Conservation (phyloP, 2,329 filamentous ascomycete genomes). For the Fusarium sp. region DNA sequence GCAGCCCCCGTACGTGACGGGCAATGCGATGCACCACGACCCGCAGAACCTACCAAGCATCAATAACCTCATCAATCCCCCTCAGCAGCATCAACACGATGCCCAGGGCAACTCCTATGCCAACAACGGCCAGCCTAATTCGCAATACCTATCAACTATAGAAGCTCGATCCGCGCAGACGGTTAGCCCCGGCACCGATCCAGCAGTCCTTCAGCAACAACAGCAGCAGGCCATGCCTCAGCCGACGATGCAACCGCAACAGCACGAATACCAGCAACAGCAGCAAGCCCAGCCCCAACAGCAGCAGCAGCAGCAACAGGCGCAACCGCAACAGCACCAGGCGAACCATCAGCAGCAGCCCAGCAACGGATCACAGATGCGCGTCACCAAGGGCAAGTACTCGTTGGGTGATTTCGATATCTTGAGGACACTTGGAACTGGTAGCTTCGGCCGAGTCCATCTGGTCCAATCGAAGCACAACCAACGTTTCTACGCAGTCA, state of each 20-base stretch:
- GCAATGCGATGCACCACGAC: slow-evolving; percentile 51
- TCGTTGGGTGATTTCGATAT: slow-evolving; percentile 90
- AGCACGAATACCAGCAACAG: slow-evolving; percentile 36
- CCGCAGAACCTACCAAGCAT: slow-evolving; percentile 82
- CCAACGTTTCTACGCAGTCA: slow-evolving; percentile 96
- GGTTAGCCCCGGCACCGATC: slow-evolving; percentile 52
- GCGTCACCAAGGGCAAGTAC: slow-evolving; percentile 97
- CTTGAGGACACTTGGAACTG: slow-evolving; percentile 91
- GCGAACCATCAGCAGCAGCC: slow-evolving; percentile 47
- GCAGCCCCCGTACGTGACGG: slow-evolving; percentile 40
- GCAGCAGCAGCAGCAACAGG: slow-evolving; percentile 37
- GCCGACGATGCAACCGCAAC: slow-evolving; percentile 45
- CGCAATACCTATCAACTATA: slow-evolving; percentile 44
- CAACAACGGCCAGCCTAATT: slow-evolving; percentile 37
- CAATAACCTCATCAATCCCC: slow-evolving; percentile 80
- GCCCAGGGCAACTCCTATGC: slow-evolving; percentile 48
- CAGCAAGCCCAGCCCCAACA: slow-evolving; percentile 44
- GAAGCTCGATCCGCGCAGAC: slow-evolving; percentile 43
- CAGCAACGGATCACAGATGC: slow-evolving; percentile 52
- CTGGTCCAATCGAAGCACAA: slow-evolving; percentile 98
- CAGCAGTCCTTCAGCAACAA: slow-evolving; percentile 50
- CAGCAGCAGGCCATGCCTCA: slow-evolving; percentile 47
- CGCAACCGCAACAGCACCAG: slow-evolving; percentile 37
- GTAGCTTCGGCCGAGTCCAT: slow-evolving; percentile 96
- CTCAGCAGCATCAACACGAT: slow-evolving; percentile 52